Base-by-base conservation (phyloP, 176 grass and related monocot genomes). In the Musa beccarii region DNA sequence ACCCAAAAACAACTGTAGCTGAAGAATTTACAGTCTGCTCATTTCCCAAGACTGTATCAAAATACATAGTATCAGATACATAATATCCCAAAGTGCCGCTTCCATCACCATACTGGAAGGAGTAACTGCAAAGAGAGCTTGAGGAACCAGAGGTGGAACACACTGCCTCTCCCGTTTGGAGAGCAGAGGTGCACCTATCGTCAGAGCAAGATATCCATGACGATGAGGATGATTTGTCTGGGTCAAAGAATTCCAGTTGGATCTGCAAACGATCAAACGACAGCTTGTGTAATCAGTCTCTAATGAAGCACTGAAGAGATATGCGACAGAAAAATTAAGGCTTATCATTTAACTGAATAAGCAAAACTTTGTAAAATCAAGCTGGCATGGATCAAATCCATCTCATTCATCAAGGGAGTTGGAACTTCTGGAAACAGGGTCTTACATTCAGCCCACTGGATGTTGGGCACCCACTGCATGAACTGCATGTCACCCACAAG, bases 361-460 rank as follows among this genome's bases (percentile, higher is more conserved):
- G 25, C 24, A 34, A 49, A 26, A 51, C 20, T 70, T 20, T 20
- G 9, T 68, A 49, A 68, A 68, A 66, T 26, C 63, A 66, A 43
- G 34, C 34, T 43, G 34, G 34, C 4, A 59, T 17, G 55, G 17
- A 3, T 11, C 0, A 13, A 57, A 17, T 23, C 22, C 49, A 53
- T 9, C 16, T 53, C 69, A 72, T 72, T 72, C n/a, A 59, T 52
- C 51, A 78, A 49, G 54, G 56, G 21, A 78, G 55, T 50, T 67
- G 19, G 59, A 65, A 71, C 50, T 51, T 23, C 22, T 22, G 19
- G 53, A 49, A 66, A 61, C 12, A 2, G 51, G 71, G 63, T 3
- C 88, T 89, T 82, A 99, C 95, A 77, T 99, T 94, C 24, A 99
- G 86, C 70, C 90, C 95, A 64, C 95, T 99, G 63, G 90, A 99